Base-by-base conservation (phyloP, 495 filamentous ascomycete species). In the Lineolata rhizophorae region DNA sequence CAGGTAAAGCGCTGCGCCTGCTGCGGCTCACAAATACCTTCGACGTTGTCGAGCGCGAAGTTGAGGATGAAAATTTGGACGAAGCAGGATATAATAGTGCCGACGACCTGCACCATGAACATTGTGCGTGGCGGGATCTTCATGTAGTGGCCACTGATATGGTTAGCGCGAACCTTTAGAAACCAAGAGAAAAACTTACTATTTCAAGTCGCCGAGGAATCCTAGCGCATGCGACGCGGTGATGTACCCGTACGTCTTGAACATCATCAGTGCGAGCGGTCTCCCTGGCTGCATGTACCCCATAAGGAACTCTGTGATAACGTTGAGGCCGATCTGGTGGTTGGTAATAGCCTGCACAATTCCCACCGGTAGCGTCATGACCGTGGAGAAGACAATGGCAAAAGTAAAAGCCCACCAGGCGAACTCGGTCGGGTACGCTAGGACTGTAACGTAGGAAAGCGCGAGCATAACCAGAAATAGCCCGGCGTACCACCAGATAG, bases 161-260 rank as follows among this genome's bases (percentile, higher is more conserved):
- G n/a, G 25, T 13, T 11, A 2, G 3, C 27, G 9, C 18, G 27
- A 18, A 3, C 9, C 8, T 26, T 10, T 11, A 12, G 1, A 14
- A 18, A 1, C 20, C 2, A 24, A 3, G 22, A 16, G 2, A 31
- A 4, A n/a, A 18, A 25, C 35, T 14, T 12, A 37, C 33, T 36
- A 29, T 26, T 42, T 42, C 20, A 42, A 27, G 25, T 39, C 40
- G 2, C 20, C 25, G 2, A 31, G 53, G 43, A 67, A 69, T 35
- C 49, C 56, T 31, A 70, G 50, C 10, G 60, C 68, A 40, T 72
- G 67, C 27, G 49, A 59, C 54, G 74, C 66, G 24, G 70, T 73
- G 39, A 75, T 72, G 43, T 71, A 80, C 25, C 72, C 72, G 37
- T 74, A 76, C 11, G 72, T 75, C 48, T 80, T 78, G 54, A 80